Base-by-base conservation (phyloP, 2,329 filamentous ascomycete genomes). In the Fonsecaea monophora region DNA sequence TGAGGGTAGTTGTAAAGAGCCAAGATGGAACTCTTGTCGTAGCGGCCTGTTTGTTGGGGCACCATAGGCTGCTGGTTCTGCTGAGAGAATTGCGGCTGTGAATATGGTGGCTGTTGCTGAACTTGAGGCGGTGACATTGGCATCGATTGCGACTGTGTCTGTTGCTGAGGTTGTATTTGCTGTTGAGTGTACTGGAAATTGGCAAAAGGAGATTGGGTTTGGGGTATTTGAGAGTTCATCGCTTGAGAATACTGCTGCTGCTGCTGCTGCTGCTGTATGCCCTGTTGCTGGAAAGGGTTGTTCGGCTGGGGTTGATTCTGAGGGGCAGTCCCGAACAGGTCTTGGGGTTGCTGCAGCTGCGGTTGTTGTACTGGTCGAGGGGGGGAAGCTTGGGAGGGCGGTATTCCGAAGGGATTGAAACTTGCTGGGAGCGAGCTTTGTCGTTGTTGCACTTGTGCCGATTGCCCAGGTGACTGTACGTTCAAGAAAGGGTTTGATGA, bases 21-120 rank as follows among this genome's bases (percentile, higher is more conserved):
- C 40, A 83, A 75, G 55, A 83, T 83, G 60, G 78, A 80, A 42
- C 76, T 78, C 70, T 82, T 84, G 66, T 83, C 80, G 66, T 82
- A 75, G 40, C 79, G 77, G 21, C 78, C 77, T 3, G 80, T 81
- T 53, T 76, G 75, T 69, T 82, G 81, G 4, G 78, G 71, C 34
- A 71, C 70, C n/a, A 80, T 72, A 35, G 71, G 53, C 37, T 70
- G 70, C 13, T 70, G 62, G 54, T 69, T 68, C 21, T 70, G 71
- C 48, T 55, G 59, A 55, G 40, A 70, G 45, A 67, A 60, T 58
- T 68, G 69, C 32, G 71, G 68, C 25, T 68, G 64, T 10, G 34
- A 13, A 37, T 42, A 12, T 66, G 58, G 57, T 32, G 58, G 67
- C 18, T 71, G 70, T 53, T 61, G 59, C 57, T 60, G 57, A 25